phyloP scores from a whole-genome alignment of 305 asterid genomes.

The Rubia occidens region DNA sequence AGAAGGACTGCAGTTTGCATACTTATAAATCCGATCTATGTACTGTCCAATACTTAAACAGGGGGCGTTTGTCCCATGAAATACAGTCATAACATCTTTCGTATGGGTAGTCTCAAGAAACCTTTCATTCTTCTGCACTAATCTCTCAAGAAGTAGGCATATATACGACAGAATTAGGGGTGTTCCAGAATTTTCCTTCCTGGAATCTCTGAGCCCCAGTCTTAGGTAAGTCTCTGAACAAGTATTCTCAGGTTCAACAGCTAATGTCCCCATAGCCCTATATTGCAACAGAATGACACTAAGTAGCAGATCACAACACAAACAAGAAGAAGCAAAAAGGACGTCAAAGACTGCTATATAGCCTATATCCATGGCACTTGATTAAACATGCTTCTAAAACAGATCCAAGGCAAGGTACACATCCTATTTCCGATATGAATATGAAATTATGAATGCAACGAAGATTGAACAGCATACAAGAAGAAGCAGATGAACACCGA shows the following conservation, averaged over 20 bases:
- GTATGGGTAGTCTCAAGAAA: slow-evolving; percentile 36
- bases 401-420: not conserved
- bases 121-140: slow-evolving; percentile 52
- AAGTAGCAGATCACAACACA: not conserved
- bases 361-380: not conserved
- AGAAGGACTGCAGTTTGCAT: slow-evolving; percentile 84
- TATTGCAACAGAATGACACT: slow-evolving; percentile 26
- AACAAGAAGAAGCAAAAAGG: not conserved
- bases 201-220: slow-evolving; percentile 47
- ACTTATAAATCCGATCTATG: slow-evolving; percentile 76
- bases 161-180: slow-evolving; percentile 62
- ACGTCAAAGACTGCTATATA: not conserved
- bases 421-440: not conserved
- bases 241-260: slow-evolving; percentile 29
- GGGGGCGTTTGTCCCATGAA: slow-evolving; percentile 85
- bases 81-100: slow-evolving; percentile 56
- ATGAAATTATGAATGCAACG: not conserved
- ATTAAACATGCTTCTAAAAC: not conserved
- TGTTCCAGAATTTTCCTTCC: slow-evolving; percentile 39
- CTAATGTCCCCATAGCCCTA: slow-evolving; percentile 47
- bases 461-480: not conserved
- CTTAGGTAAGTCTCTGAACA: slow-evolving; percentile 32
- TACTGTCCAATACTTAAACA: slow-evolving; percentile 61
- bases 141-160: slow-evolving; percentile 58
- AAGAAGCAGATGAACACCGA: not conserved